Evolutionary conservation across 2,329 filamentous ascomycete genomes (phyloP), one percentile per base, ranked within the genome.

Genomic region (Aspergillus novofumigatus): DNA sequence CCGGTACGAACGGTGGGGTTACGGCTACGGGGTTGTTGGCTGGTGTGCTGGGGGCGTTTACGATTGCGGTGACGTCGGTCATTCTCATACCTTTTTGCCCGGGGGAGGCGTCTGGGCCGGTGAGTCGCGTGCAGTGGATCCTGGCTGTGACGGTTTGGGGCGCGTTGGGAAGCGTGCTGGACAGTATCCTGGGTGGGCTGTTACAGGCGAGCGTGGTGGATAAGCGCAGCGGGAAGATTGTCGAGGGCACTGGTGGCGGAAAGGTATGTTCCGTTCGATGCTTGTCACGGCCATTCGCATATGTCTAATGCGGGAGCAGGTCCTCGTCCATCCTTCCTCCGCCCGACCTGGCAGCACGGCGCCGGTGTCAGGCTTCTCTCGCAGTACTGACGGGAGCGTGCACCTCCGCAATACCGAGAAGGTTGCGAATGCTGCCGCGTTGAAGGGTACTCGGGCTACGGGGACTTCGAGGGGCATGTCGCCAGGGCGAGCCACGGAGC

Each of bases 1-100:
- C 85, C 1, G 94, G 94, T 51, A 97, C 94, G 45, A 99, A 99
- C 70, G 94, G 94, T 32, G 94, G 93, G 17, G 90, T 99, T 8
- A 95, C 91, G 0, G 65, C 86, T 0, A 78, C 84, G 49, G 94
- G 94, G 0, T 78, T 96, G 0, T 76, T 80, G 0, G 90, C 91
- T 1, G 92, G 92, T 0, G 72, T 90, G 21, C 71, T 90, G 0
- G 92, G 92, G 3, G 87, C 90, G 9, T 82, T 89, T 42, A 75
- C 82, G 56, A 80, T 93, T 49, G 86, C 92, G 5, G 79, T 88
- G 25, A 85, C 86, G 0, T 83, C 91, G 2, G 80, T 87, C 49
- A 61, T 89, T 8, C 81, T 92, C 51, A 70, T 92, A 23, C 90
- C 91, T 0, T 83, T 90, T 62, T 94, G 90, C 69, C 20, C 62